Base-by-base conservation (phyloP, 192 early-diverging fungal species). In the Endogone sp. region DNA sequence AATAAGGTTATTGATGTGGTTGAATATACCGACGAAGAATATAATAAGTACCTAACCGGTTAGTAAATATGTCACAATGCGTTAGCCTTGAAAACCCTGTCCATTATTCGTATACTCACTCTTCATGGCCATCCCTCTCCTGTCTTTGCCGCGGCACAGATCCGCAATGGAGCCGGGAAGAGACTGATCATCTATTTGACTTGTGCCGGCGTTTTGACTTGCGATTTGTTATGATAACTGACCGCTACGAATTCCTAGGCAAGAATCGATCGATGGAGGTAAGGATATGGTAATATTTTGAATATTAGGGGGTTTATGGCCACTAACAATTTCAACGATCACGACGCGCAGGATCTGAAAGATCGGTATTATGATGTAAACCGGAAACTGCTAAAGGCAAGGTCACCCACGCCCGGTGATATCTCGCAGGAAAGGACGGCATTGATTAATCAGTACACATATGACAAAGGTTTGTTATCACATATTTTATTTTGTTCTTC, bases 21-120 rank as follows among this genome's bases (percentile, higher is more conserved):
- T 10, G 67, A 86, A 20, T 96, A 94, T 71, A 91, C 90, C 0
- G 86, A 91, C n/a, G 90, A 89, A 29, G 95, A 98, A 65, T 98
- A 98, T 70, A 75, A 83, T n/a, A 75, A 84, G 26, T 85, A 92
- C 72, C 82, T 94, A 8, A 74, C 78, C 65, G 81, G 86, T 86
- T 70, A 30, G 63, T 22, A 13, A 59, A 9, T 9, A 60, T 10
- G 8, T 1, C 16, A 49, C 16, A 49, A 6, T 6, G 37, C 16
- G 37, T 49, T 49, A 16, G n/a, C n/a, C n/a, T n/a, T n/a, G n/a
- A n/a, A n/a, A n/a, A n/a, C n/a, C n/a, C n/a, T n/a, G n/a, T n/a
- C n/a, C n/a, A n/a, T n/a, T n/a, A n/a, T n/a, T n/a, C n/a, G n/a
- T n/a, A n/a, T n/a, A n/a, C n/a, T n/a, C n/a, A n/a, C n/a, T n/a